Base-by-base conservation (phyloP, 2,329 filamentous ascomycete genomes). In the Xylariaceae sp. region DNA sequence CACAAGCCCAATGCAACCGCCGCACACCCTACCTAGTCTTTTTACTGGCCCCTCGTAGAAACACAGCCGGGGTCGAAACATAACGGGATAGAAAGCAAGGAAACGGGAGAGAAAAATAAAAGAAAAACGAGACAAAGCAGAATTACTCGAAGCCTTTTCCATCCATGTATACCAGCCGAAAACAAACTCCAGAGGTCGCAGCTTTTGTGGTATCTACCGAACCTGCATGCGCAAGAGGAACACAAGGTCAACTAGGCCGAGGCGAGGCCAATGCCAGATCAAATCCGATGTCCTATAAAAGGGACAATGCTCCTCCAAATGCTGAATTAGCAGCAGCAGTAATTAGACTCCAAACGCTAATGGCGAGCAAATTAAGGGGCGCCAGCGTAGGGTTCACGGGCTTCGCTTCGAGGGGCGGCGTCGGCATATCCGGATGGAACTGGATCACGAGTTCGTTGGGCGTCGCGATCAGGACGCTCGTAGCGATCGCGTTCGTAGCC, bases 381-480 rank as follows among this genome's bases (percentile, higher is more conserved):
- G 72, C 73, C 69, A 70, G 70, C 70, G 59, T 75, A 75, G 64
- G 72, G 68, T 60, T 75, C 73, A 60, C 73, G 70, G 56, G 66
- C 65, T 19, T 75, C 73, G 61, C 66, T 69, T 64, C 73, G 73
- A 64, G 73, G 67, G 61, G 67, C 72, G 62, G 72, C 55, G 60
- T 76, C 73, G 62, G 68, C 70, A 63, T 74, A 75, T 60, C 70
- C 69, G 47, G 67, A 67, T 49, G 72, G 63, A 60, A 70, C 68
- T 34, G 72, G 70, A 53, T 75, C 73, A 54, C 73, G 72, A 64
- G 71, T 63, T 62, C 71, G 68, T 53, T 71, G 52, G 44, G 51
- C 65, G 44, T 68, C 68, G 19, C 67, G 72, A 47, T 78, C 76
- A 19, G 79, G 74, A 55, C 76, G 75, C 48, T 82, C 77, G 52